Base-by-base conservation (phyloP, 176 grass and related monocot genomes). In the Oryza nivara region DNA sequence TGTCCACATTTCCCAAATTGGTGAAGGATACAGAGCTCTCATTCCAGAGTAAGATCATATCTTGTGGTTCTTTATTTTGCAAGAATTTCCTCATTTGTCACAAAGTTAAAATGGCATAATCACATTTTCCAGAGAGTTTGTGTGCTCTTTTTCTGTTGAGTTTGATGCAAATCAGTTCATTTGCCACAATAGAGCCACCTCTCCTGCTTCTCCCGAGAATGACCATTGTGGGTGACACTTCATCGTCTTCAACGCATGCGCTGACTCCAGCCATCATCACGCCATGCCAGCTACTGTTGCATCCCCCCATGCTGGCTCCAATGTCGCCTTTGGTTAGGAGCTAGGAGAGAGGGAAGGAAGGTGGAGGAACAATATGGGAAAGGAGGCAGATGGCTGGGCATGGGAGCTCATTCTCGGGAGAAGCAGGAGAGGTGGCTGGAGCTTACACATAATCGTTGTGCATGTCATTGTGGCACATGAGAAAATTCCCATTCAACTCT, bases 21-120 rank as follows among this genome's bases (percentile, higher is more conserved):
- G 89, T 79, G 91, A 89, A 75, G 96, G 96, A 76, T 98, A 95
- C 45, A 93, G 92, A 90, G 93, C 93, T 68, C 89, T 98, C 17
- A 98, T 98, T 80, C 96, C 93, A 80, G 96, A 98, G 93, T 95
- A 95, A 28, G 87, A 34, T 90, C 15, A 23, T 88, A 32, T 60
- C 11, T 16, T 32, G 1, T 63, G 20, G 41, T 69, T n/a, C 15
- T 61, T 83, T 78, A 15, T 64, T 78, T 74, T 47, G 58, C n/a
- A 56, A 56, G 54, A 58, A 20, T 6, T 58, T 20, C 8, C 54
- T 58, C 17, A 20, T 7, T 58, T 58, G 17, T 58, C 54, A 58
- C 17, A n/a, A 58, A 58, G 54, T 20, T 58, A 58, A 49, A 58
- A 20, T n/a, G 54, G 54, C 54, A 58, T 52, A 52, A 20, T 58